Evolutionary conservation across 352 stramenopile genomes (phyloP), one percentile per base, ranked within the genome.

Genomic region (Globisporangium irregulare): DNA sequence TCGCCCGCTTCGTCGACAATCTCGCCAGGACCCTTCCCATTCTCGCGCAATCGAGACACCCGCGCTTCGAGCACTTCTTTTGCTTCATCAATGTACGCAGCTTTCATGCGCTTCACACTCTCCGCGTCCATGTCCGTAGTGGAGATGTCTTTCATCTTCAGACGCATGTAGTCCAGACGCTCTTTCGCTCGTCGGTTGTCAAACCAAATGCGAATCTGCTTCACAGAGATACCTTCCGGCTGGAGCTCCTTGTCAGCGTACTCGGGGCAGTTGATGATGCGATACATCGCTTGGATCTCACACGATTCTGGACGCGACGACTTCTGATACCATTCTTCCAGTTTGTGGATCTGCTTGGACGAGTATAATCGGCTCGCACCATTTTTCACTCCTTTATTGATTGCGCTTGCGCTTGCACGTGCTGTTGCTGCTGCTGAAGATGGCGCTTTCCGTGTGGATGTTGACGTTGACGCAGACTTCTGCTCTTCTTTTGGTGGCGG

Each of bases 281-380:
- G 84, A 70, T 94, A 95, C 87, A 95, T 95, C n/a, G 84, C 84
- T 65, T 95, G 87, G 72, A 95, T 95, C 73, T 95, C 87, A 51
- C 80, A 90, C 4, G 84, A 85, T 64, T 94, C 87, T 14, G 87
- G 87, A 2, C 87, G 84, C 25, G 84, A 93, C 9, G 84, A 93
- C 41, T 90, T 87, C 70, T 91, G 82, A 60, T 95, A 95, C 87
- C 87, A 95, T 68, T 94, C 87, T 56, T 95, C 87, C n/a, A 95
- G 74, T 61, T 95, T 95, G 58, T 91, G 80, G 68, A 95, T 95
- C 67, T 95, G 87, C 67, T 89, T 90, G 50, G 84, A 92, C 32
- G 86, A 94, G 75, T 95, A 95, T 56, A 95, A 75, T 22, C 87
- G 87, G 38, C 82, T 93, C 1, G 87, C 86, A 55, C 87, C 87